Conservation (phyloP, 2,329 filamentous ascomycete genomes). For the Talaromyces sp. region DNA sequence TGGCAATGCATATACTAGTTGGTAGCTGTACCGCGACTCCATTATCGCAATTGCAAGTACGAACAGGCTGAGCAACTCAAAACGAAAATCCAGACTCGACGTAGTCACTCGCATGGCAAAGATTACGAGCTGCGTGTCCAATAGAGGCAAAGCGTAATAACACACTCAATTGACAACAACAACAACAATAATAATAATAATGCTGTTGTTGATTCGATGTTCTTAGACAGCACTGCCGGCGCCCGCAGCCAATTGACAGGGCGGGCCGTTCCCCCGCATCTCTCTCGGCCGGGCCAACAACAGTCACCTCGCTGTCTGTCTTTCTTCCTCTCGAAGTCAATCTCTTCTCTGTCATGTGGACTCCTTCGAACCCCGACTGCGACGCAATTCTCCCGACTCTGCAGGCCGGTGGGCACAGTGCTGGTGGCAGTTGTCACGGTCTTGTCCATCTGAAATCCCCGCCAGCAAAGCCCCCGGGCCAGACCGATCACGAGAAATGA, state of each 20-base stretch:
- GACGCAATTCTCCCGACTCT: not conserved
- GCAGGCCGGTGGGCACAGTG: not conserved
- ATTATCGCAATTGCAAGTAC: not conserved
- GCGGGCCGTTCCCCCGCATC: not conserved
- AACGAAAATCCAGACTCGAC: no score
- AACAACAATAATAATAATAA: no score
- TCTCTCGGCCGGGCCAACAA: not conserved
- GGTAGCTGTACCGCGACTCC: not conserved
- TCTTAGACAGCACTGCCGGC: no score
- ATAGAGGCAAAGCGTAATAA: not conserved
- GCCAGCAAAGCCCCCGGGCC: not conserved
- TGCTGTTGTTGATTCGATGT: no score
- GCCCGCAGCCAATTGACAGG: not conserved
- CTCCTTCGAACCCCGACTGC: not conserved
- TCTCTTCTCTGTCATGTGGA: not conserved
- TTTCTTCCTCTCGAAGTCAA: not conserved
- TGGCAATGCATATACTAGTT: not conserved
- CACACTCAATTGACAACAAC: no score
- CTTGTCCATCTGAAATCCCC: not conserved
- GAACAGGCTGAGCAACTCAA: no score
- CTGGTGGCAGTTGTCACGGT: no score
- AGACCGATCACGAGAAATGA: not conserved
- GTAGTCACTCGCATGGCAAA: not conserved
- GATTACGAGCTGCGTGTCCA: not conserved
- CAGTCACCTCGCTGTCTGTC: not conserved